Evolutionary conservation across 495 filamentous ascomycete species (phyloP).

Genomic region (Aspergillus sparsus): DNA sequence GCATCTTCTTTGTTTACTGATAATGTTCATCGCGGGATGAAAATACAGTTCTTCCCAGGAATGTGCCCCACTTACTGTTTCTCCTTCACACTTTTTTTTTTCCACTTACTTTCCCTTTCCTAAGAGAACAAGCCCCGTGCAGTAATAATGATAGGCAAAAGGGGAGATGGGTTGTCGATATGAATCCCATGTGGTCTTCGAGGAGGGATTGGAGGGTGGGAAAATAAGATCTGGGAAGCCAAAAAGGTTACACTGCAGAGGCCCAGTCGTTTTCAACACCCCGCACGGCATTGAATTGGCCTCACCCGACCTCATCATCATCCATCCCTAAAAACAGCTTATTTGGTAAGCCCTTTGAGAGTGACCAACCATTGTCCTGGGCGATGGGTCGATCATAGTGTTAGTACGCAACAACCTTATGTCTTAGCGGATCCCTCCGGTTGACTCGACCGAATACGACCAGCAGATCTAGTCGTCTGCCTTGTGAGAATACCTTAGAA

Average conservation of each 20-base stretch:
- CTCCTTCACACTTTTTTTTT: neutral
- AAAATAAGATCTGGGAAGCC: slow-evolving; percentile 6
- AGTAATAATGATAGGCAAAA: no score
- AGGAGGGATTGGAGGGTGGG: slow-evolving; percentile 4
- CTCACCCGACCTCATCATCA: slow-evolving; percentile 26
- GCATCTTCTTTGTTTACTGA: neutral
- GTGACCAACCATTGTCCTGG: slow-evolving; percentile 8
- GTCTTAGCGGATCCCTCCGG: no score
- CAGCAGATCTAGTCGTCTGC: no score
- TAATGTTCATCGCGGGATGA: no score
- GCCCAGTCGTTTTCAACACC: slow-evolving; percentile 5
- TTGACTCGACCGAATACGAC: no score
- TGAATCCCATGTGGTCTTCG: slow-evolving; percentile 7
- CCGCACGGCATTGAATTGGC: slow-evolving; percentile 1
- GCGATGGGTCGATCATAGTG: neutral
- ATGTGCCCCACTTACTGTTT: slow-evolving; percentile 10
- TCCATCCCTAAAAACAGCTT: slow-evolving; percentile 7
- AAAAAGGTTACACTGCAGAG: slow-evolving; percentile 12
- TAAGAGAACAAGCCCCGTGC: no score
- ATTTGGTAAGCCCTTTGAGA: neutral
- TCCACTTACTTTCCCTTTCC: neutral
- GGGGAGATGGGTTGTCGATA: neutral
- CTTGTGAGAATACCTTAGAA: no score
- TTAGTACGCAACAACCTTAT: no score
- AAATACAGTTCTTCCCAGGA: neutral